A percentile compares a stretch with the other conserved stretches of the same genome.
phyloP scores from a whole-genome alignment of 2,329 filamentous ascomycete genomes.

The Cladophialophora chaetospira region DNA sequence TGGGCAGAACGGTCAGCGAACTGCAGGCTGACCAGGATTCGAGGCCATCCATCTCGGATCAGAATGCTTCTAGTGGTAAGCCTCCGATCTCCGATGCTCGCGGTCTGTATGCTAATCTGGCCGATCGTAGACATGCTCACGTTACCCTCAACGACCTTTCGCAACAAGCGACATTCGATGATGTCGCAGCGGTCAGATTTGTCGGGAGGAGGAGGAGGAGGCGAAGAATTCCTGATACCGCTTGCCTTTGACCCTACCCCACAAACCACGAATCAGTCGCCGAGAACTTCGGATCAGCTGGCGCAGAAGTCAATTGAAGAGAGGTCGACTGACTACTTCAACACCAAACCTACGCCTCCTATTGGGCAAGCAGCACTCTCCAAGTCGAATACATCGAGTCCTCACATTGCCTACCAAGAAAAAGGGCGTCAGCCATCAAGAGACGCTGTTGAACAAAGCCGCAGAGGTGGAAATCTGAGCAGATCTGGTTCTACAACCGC shows the following conservation, averaged over 20 bases:
- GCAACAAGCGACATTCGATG: constrained; percentile 73
- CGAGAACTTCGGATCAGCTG: constrained; percentile 47
- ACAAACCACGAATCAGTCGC: constrained; percentile 52
- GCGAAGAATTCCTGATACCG: constrained; percentile 73
- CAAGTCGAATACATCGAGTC: constrained; percentile 51
- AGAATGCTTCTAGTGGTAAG: constrained; percentile 25
- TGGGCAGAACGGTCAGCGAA: constrained; percentile 31
- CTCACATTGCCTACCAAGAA: constrained; percentile 91
- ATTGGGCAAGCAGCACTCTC: constrained; percentile 44
- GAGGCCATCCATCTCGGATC: constrained; percentile 26
- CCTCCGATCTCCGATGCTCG: constrained; percentile 1
- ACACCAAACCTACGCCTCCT: constrained; percentile 32
- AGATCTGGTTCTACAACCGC: constrained; percentile 30
- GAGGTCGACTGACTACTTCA: constrained; percentile 61
- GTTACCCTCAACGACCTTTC: constrained; percentile 74
- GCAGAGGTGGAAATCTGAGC: constrained; percentile 38
- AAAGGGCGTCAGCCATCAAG: constrained; percentile 62
- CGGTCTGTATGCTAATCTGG: constrained; percentile 16
- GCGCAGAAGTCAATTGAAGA: constrained; percentile 53
- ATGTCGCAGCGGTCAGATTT: constrained; percentile 59
- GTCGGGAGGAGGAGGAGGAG: constrained; percentile 58
- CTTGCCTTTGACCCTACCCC: constrained; percentile 73
- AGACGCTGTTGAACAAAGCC: constrained; percentile 40
- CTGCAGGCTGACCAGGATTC: constrained; percentile 25
- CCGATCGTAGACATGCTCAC: constrained; percentile 59